Evolutionary conservation across 768 basidiomycete genomes (phyloP).

Genomic region (Lanmaoa pseudosensibilis): DNA sequence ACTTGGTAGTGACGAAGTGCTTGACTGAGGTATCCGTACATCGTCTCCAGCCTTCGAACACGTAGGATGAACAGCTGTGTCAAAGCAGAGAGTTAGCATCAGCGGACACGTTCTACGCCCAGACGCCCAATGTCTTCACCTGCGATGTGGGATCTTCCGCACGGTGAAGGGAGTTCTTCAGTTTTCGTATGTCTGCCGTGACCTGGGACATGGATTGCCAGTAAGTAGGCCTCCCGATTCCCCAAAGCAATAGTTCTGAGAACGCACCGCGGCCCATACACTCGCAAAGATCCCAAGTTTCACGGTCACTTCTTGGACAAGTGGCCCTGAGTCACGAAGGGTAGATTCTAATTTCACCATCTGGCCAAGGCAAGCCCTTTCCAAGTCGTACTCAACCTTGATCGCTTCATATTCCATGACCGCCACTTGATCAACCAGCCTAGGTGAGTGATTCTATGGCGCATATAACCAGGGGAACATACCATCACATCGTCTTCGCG

Average conservation of each 20-base stretch:
- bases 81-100: background rate
- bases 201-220: conserved; percentile 7
- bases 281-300: conserved; percentile 20
- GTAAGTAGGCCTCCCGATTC: background rate
- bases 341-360: conserved; percentile 16
- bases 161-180: conserved; percentile 10
- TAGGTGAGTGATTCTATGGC: background rate
- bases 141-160: conserved; percentile 13
- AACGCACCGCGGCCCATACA: conserved; percentile 22
- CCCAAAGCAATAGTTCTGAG: too few relatives aligned
- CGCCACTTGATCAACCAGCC: conserved; percentile 7
- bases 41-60: conserved; percentile 12
- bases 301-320: conserved; percentile 19
- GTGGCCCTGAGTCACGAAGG: conserved; percentile 12
- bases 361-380: conserved; percentile 14
- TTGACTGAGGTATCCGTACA: conserved; percentile 23
- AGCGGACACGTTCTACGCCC: background rate
- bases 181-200: conserved; percentile 16
- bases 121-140: conserved; percentile 1
- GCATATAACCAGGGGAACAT: background rate
- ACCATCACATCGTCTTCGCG: conserved; percentile 5
- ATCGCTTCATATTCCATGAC: background rate
- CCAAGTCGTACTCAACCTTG: conserved; percentile 14
- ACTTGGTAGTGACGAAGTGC: conserved; percentile 25
- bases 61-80: conserved; percentile 17